Conservation (phyloP, 1,139 yeast genomes). For the Eremothecium sinecaudum region DNA sequence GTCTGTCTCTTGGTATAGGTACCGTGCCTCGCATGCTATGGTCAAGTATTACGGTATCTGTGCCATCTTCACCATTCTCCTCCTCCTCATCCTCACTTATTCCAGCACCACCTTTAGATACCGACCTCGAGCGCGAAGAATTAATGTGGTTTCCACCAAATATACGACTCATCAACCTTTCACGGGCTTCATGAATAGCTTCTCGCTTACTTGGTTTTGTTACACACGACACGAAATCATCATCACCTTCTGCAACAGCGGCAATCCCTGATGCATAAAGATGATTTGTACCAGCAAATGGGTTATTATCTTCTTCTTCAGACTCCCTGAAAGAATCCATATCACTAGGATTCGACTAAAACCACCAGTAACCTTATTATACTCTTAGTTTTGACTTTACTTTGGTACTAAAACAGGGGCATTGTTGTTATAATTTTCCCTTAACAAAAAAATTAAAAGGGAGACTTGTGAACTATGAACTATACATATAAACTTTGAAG, state of each 20-base stretch:
- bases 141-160: slow-evolving; percentile 7
- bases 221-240: slow-evolving; percentile 9
- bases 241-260: slow-evolving; percentile 15
- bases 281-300: slow-evolving; percentile 38
- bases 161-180: slow-evolving; percentile 8
- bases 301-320: slow-evolving; percentile 42
- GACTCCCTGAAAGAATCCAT: slow-evolving; percentile 18
- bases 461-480: no score
- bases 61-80: slow-evolving; percentile 3
- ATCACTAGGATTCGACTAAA: no score
- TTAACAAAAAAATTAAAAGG: background rate
- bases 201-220: slow-evolving; percentile 6
- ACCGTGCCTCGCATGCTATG: slow-evolving; percentile 1
- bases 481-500: no score
- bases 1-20: background rate
- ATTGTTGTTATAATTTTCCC: no score
- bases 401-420: no score
- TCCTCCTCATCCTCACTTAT: background rate
- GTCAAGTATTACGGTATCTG: slow-evolving; percentile 2
- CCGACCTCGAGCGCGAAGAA: background rate
- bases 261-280: slow-evolving; percentile 35
- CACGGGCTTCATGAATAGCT: slow-evolving; percentile 8
- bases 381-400: no score
- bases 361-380: no score
- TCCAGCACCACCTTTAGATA: background rate